Percentiles rank a stretch among this genome's conserved stretches.
These are phyloP conservation scores for Aspergillus nidulans DNA, from an alignment of 495 filamentous ascomycete species.

Conservation along the genomic window DNA sequence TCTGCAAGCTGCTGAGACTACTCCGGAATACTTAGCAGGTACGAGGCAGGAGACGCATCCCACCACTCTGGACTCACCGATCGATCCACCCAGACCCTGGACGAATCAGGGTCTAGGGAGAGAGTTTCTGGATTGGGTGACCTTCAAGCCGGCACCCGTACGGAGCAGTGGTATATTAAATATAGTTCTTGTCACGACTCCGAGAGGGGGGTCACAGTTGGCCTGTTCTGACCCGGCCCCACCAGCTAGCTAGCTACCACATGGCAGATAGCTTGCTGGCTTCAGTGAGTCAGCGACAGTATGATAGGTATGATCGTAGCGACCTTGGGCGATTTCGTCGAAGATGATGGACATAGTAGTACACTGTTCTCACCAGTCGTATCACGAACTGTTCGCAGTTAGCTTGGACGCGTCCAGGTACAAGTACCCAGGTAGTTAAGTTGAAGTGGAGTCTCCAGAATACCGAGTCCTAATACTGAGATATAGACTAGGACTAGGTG, in stretches of 20 bases:
- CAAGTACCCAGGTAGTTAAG: not conserved
- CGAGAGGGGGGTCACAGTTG: not conserved
- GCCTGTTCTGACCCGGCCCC: constrained; percentile 2
- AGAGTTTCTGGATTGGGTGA: constrained; percentile 11
- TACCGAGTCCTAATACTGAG: too few relatives aligned
- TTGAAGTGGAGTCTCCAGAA: not conserved
- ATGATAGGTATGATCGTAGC: not conserved
- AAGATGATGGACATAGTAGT: not conserved
- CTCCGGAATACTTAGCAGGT: not conserved
- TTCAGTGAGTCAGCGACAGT: not conserved
- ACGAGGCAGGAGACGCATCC: constrained; percentile 8
- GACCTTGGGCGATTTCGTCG: not conserved
- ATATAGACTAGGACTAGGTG: not conserved
- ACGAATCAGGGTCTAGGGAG: constrained; percentile 10
- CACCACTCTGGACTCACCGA: constrained; percentile 9
- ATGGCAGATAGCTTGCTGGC: constrained; percentile 11
- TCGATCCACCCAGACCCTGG: constrained; percentile 14
- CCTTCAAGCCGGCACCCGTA: not conserved
- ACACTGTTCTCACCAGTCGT: not conserved
- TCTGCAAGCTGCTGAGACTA: not conserved
- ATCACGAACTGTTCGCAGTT: not conserved
- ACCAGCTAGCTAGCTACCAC: constrained; percentile 11
- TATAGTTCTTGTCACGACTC: constrained; percentile 2
- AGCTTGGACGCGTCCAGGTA: not conserved
- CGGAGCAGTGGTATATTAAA: too few relatives aligned